Evolutionary conservation across 768 basidiomycete species (phyloP).

Genomic region (Podaxis sp.): DNA sequence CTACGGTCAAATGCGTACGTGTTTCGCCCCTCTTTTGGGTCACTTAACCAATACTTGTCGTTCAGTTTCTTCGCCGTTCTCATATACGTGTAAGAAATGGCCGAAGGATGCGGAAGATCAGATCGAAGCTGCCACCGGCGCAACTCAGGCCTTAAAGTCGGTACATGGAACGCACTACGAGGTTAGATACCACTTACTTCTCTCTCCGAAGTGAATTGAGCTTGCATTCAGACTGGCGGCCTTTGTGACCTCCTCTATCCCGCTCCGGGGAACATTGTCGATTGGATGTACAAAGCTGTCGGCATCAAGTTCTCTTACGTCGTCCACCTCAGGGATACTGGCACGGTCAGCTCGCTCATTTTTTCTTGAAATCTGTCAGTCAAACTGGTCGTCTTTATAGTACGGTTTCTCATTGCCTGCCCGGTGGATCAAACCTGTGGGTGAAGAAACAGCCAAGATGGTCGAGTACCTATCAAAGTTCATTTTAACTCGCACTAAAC

Average conservation of each 20-base stretch:
- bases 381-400: constrained; percentile 30
- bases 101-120: constrained; percentile 77
- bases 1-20: constrained; percentile 82
- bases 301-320: constrained; percentile 35
- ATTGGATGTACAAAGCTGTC: constrained; percentile 35
- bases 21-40: background rate
- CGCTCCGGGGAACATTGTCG: constrained; percentile 36
- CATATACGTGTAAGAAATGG: constrained; percentile 61
- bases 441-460: constrained; percentile 72
- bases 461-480: constrained; percentile 69
- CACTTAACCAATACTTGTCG: background rate
- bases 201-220: background rate
- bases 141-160: constrained; percentile 52
- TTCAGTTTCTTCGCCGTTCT: constrained; percentile 79
- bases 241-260: constrained; percentile 32
- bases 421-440: constrained; percentile 72
- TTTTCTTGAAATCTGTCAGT: background rate
- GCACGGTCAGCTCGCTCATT: constrained; percentile 29
- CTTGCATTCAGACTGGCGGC: constrained; percentile 21
- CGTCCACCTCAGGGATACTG: constrained; percentile 34
- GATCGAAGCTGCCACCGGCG: constrained; percentile 70
- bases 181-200: constrained; percentile 28
- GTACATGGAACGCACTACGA: constrained; percentile 59
- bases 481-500: constrained; percentile 36
- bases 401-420: constrained; percentile 79